Conservation (phyloP, 2,329 filamentous ascomycete species). For the Hymenotorrendiella dingleyae region DNA sequence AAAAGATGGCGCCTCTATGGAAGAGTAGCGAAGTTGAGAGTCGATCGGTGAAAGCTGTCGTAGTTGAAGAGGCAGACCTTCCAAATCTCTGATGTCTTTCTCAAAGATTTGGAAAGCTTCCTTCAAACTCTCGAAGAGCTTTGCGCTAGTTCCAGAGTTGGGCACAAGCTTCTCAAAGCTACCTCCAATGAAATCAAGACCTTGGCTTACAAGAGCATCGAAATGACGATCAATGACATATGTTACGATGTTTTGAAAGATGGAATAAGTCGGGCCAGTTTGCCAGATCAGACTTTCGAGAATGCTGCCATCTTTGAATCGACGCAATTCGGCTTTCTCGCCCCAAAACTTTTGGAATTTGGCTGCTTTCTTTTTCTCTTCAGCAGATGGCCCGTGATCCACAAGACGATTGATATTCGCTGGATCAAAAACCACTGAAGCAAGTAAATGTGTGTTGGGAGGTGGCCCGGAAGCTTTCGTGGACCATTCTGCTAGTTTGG, state of each 20-base stretch:
- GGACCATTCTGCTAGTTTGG: slow-evolving; percentile 39
- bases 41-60: slow-evolving; percentile 72
- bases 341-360: slow-evolving; percentile 92
- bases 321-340: slow-evolving; percentile 82
- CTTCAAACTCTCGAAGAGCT: slow-evolving; percentile 53
- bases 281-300: slow-evolving; percentile 89
- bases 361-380: slow-evolving; percentile 76
- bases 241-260: slow-evolving; percentile 73
- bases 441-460: slow-evolving; percentile 39
- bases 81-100: slow-evolving; percentile 67
- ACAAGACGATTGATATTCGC: slow-evolving; percentile 68
- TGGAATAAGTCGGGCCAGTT: slow-evolving; percentile 50
- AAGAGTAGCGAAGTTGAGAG: slow-evolving; percentile 68
- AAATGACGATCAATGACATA: slow-evolving; percentile 69
- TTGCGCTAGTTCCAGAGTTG: slow-evolving; percentile 28
- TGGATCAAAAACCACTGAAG: slow-evolving; percentile 69
- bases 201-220: slow-evolving; percentile 40
- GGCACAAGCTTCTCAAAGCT: slow-evolving; percentile 40
- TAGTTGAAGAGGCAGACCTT: slow-evolving; percentile 81
- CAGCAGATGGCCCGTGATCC: slow-evolving; percentile 81
- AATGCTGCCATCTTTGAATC: slow-evolving; percentile 94
- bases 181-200: slow-evolving; percentile 39
- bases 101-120: slow-evolving; percentile 61
- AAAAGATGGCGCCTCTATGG: slow-evolving; percentile 47
- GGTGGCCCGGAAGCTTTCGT: slow-evolving; percentile 35